Evolutionary conservation across 2,329 filamentous ascomycete species (phyloP).

Genomic region (Xylariomycetidae sp.): DNA sequence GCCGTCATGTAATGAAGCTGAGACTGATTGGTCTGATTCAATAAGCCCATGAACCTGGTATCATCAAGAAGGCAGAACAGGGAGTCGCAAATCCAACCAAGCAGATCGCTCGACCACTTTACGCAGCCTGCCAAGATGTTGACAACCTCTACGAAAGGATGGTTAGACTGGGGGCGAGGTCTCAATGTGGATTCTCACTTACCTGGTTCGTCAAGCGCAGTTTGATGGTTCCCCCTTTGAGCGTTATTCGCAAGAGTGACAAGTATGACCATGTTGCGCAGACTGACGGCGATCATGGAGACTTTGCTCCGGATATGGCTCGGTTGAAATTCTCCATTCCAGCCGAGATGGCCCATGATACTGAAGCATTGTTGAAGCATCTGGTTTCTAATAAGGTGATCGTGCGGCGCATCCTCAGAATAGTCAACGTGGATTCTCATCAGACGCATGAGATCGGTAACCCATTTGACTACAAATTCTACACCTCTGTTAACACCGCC

Average conservation of each 20-base stretch:
- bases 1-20: slow-evolving; percentile 45
- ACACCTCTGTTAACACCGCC: too few species aligned
- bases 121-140: slow-evolving; percentile 69
- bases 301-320: slow-evolving; percentile 69
- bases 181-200: too few species aligned
- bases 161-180: too few species aligned
- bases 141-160: slow-evolving; percentile 60
- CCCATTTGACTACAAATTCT: slow-evolving; percentile 60
- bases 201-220: slow-evolving; percentile 61
- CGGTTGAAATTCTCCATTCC: slow-evolving; percentile 56
- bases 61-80: slow-evolving; percentile 54
- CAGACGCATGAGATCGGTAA: slow-evolving; percentile 63
- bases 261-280: slow-evolving; percentile 66
- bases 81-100: slow-evolving; percentile 57
- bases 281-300: slow-evolving; percentile 68
- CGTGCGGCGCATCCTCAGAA: slow-evolving; percentile 67
- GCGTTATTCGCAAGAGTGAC: slow-evolving; percentile 56
- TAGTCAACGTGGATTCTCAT: slow-evolving; percentile 76
- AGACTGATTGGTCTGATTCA: slow-evolving; percentile 31
- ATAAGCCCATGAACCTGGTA: slow-evolving; percentile 43
- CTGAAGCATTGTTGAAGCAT: slow-evolving; percentile 72
- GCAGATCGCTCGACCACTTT: slow-evolving; percentile 72
- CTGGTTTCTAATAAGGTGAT: slow-evolving; percentile 68
- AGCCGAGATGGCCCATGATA: slow-evolving; percentile 74
- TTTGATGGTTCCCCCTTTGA: slow-evolving; percentile 52